Evolutionary conservation across 371 early-diverging fungal genomes (phyloP), one percentile per base, ranked within the genome.

Genomic region (Lichtheimia corymbifera): DNA sequence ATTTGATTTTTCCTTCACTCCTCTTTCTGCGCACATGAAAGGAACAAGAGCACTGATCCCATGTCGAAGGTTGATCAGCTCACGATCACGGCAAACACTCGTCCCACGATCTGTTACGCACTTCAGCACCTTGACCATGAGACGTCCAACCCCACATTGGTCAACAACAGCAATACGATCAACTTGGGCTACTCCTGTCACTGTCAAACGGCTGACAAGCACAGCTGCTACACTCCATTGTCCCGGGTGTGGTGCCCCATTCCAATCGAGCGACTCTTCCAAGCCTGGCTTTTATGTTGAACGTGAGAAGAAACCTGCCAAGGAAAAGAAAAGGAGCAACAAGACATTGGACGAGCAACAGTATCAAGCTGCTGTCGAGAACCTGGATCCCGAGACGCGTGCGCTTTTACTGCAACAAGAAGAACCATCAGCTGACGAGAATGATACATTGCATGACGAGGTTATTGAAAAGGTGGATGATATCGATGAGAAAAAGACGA

Each of bases 181-280:
- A 0, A 40, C 41, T 2, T 17, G 15, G 5, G 41, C 13, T 9
- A 11, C 41, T 22, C 17, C 56, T 20, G 27, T 43, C 24, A 22
- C 22, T 22, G 22, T 28, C 35, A 35, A 35, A 35, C 35, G 6
- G 11, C 2, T 35, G 11, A 35, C 6, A 6, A 35, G 35, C 35
- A 11, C 35, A 2, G 35, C 35, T 35, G 9, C 35, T 35, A 11
- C 35, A 35, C 11, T 18, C n/a, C 41, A 84, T 59, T 90, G 90
- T 62, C 84, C 89, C 12, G 88, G 90, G 0, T 90, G 90, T 54
- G 90, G 90, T 15, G 88, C 88, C 11, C 78, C 74, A 25, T 87
- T 90, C 43, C 90, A 90, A 69, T 66, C 62, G 2, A 58, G 62
- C 0, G 71, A 80, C 50, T 54, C 70, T 1, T 25, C 51, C 2